These are phyloP conservation scores for Cystofilobasidium capitatum DNA, from an alignment of 768 basidiomycete species.

Conservation along the genomic window DNA sequence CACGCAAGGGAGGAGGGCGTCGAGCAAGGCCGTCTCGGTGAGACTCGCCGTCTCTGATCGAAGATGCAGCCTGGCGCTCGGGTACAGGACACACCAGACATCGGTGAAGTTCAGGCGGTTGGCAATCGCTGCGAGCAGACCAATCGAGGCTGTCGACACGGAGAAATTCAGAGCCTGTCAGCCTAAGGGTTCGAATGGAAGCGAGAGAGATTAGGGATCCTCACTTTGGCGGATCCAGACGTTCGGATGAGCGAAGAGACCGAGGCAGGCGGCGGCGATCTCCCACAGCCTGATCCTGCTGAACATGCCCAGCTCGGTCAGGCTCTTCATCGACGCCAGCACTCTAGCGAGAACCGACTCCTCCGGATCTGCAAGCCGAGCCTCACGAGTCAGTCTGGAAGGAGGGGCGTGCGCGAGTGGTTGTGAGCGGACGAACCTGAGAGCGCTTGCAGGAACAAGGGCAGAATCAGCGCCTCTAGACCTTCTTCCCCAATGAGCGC, in stretches of 20 bases:
- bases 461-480: constrained; percentile 92
- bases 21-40: constrained; percentile 63
- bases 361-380: constrained; percentile 63
- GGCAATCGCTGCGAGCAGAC: constrained; percentile 78
- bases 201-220: not conserved
- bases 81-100: constrained; percentile 95
- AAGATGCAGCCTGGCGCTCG: constrained; percentile 73
- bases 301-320: constrained; percentile 82
- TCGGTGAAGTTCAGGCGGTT: constrained; percentile 75
- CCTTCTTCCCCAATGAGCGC: constrained; percentile 84
- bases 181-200: not conserved
- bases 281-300: constrained; percentile 88
- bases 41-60: constrained; percentile 70
- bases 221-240: constrained; percentile 84
- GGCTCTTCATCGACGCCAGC: constrained; percentile 70
- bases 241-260: constrained; percentile 91
- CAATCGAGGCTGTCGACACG: constrained; percentile 55
- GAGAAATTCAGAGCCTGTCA: not conserved
- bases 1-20: constrained; percentile 69
- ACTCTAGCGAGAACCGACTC: constrained; percentile 89
- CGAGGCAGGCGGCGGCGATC: constrained; percentile 73
- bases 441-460: constrained; percentile 87
- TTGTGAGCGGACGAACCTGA: constrained; percentile 53
- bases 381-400: not conserved
- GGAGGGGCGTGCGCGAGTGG: too few relatives aligned